Conservation (phyloP, 345 rosid genomes). For the sweet orange (Citrus sinensis) region DVS_A1.0 CM039162.1:4242501-4243000, state of each 20-base stretch:
- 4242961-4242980: no score
- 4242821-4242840: no score
- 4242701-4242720: conserved; percentile 65
- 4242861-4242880: no score
- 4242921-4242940: no score
- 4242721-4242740: conserved; percentile 59
- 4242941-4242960: no score
- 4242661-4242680: conserved; percentile 44
- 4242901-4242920: no score
- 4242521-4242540: conserved; percentile 57
- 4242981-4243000: no score
- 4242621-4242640: conserved; percentile 64
- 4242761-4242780: no score
- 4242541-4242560: conserved; percentile 52
- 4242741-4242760: neutral
- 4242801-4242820: no score
- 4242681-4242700: conserved; percentile 55
- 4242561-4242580: conserved; percentile 52
- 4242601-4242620: conserved; percentile 42
- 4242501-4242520: conserved; percentile 41
- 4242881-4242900: no score
- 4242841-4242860: no score
- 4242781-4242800: no score
- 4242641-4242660: conserved; percentile 40
- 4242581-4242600: conserved; percentile 48